phyloP scores from a whole-genome alignment of 2,329 filamentous ascomycete species.

The Aspergillus fumigatus region DNA sequence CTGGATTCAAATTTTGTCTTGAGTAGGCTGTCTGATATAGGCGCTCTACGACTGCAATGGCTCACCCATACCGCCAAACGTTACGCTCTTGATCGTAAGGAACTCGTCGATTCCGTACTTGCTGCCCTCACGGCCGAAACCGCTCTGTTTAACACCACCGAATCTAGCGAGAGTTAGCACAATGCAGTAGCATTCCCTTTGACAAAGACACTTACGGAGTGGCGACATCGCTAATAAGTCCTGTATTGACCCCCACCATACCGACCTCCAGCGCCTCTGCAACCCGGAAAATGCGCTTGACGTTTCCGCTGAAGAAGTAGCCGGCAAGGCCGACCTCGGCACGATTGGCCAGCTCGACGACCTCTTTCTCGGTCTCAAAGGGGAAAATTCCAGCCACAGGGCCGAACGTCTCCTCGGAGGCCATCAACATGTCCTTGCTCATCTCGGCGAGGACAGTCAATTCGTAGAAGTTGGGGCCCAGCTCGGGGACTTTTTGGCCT shows the following conservation, averaged over 20 bases:
- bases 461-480: constrained; percentile 83
- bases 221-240: constrained; percentile 53
- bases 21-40: neutral
- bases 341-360: constrained; percentile 75
- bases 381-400: constrained; percentile 86
- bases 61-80: constrained; percentile 59
- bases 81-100: constrained; percentile 66
- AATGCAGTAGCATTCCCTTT: neutral
- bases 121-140: constrained; percentile 74
- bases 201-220: constrained; percentile 37
- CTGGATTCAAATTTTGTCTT: neutral
- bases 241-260: constrained; percentile 66
- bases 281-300: constrained; percentile 56
- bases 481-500: constrained; percentile 66
- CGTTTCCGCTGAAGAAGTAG: constrained; percentile 77
- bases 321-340: constrained; percentile 84
- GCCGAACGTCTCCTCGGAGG: constrained; percentile 89
- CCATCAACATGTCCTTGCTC: constrained; percentile 78
- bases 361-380: constrained; percentile 85
- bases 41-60: constrained; percentile 46
- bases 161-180: constrained; percentile 47
- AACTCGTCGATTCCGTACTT: constrained; percentile 76
- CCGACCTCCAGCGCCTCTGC: constrained; percentile 53
- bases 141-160: constrained; percentile 77
- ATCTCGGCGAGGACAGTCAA: constrained; percentile 86